A percentile compares a stretch with the other conserved stretches of the same genome.
phyloP scores from a whole-genome alignment of 2,329 filamentous ascomycete species.

The Aspergillus sp. region DNA sequence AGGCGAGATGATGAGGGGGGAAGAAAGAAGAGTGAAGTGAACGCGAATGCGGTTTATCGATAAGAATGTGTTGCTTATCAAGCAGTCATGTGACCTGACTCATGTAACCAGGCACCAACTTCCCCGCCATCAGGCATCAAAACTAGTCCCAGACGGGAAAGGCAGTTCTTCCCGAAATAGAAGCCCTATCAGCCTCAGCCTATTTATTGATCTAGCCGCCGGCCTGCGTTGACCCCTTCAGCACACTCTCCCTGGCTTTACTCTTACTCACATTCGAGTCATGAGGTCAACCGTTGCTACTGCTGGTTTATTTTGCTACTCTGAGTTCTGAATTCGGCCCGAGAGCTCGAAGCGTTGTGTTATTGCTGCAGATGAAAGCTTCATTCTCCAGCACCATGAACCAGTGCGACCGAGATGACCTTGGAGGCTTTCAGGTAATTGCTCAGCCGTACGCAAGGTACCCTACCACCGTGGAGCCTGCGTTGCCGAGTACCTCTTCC shows the following conservation, averaged over 20 bases:
- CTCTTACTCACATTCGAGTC: too few species aligned
- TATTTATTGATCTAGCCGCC: too few species aligned
- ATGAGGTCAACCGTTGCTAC: too few species aligned
- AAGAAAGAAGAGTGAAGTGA: too few species aligned
- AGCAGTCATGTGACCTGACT: slow-evolving; percentile 10
- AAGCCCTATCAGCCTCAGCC: slow-evolving; percentile 13
- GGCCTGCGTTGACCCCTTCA: too few species aligned
- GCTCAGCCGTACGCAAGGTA: slow-evolving; percentile 33
- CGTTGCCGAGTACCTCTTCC: slow-evolving; percentile 29
- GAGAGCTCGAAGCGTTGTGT: too few species aligned
- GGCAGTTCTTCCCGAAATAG: slow-evolving; percentile 23
- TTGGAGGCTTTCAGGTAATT: slow-evolving; percentile 20
- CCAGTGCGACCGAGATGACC: slow-evolving; percentile 16
- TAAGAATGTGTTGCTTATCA: slow-evolving; percentile 8
- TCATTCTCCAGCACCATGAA: slow-evolving; percentile 23
- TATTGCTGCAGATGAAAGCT: slow-evolving; percentile 23
- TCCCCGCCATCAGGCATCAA: slow-evolving; percentile 18
- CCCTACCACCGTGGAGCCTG: slow-evolving; percentile 23
- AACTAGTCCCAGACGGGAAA: slow-evolving; percentile 15
- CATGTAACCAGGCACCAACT: slow-evolving; percentile 11
- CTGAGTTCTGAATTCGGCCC: too few species aligned
- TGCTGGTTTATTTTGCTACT: too few species aligned
- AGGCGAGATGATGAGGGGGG: neutral
- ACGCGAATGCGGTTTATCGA: slow-evolving; percentile 18
- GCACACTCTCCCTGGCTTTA: too few species aligned